A percentile compares a stretch with the other conserved stretches of the same genome.
phyloP scores from a whole-genome alignment of 2,329 filamentous ascomycete species.

The Knufia fluminis region DNA sequence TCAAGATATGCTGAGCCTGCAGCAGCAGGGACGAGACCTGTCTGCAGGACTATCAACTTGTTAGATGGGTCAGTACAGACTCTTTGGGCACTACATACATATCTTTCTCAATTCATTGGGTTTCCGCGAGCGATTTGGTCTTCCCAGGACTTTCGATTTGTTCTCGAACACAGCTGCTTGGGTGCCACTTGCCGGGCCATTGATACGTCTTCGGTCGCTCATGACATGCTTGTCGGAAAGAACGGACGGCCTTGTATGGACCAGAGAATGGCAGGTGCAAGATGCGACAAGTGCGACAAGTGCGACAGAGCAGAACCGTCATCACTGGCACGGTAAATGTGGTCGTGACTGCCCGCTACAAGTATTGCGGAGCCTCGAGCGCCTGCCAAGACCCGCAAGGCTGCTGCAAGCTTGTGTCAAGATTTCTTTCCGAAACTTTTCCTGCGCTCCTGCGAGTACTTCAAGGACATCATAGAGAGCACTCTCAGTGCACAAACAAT shows the following conservation, averaged over 20 bases:
- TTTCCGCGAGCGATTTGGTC: conserved; percentile 50
- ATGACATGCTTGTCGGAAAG: conserved; percentile 37
- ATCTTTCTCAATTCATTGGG: conserved; percentile 71
- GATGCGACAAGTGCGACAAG: background rate
- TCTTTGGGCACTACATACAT: conserved; percentile 50
- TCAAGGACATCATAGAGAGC: too few relatives aligned
- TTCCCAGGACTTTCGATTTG: conserved; percentile 39
- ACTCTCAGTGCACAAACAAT: background rate
- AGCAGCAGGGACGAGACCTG: conserved; percentile 83
- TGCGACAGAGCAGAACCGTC: background rate
- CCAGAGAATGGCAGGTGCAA: background rate
- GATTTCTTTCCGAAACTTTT: background rate
- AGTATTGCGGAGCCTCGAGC: background rate
- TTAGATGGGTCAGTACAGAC: conserved; percentile 7
- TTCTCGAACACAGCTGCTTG: conserved; percentile 59
- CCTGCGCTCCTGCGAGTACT: too few relatives aligned
- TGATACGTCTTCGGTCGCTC: conserved; percentile 81
- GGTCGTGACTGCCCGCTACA: background rate
- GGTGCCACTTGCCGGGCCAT: conserved; percentile 73
- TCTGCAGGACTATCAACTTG: conserved; percentile 64
- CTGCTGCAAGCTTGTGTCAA: background rate
- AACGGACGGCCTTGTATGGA: conserved; percentile 13
- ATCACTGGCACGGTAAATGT: background rate
- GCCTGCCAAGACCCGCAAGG: background rate
- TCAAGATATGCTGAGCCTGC: conserved; percentile 72